Evolutionary conservation across 1,139 yeast species (phyloP).

Genomic region (Saccharomyces hybrid): DNA sequence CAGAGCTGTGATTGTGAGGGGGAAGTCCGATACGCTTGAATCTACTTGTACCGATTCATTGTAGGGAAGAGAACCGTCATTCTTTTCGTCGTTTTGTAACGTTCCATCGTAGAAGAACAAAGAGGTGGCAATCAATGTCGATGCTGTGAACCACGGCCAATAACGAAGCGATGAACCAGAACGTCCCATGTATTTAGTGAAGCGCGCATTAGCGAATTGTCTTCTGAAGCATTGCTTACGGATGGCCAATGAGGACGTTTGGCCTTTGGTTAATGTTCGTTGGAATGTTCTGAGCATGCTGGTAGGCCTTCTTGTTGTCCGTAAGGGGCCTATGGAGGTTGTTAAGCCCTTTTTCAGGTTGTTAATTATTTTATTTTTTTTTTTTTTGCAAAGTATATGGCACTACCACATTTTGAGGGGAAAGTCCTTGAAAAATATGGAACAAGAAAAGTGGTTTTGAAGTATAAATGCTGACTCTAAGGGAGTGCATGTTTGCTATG

Average conservation of each 20-base stretch:
- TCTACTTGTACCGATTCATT: constrained; percentile 39
- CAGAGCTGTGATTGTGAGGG: constrained; percentile 27
- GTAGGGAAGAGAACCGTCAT: not conserved
- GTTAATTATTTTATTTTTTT: not conserved
- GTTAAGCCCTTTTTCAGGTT: no score
- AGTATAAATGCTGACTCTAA: not conserved
- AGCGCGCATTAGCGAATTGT: not conserved
- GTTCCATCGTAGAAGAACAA: not conserved
- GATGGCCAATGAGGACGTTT: not conserved
- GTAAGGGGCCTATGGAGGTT: not conserved
- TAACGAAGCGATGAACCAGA: not conserved
- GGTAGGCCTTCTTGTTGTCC: not conserved
- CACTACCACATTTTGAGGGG: not conserved
- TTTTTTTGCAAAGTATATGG: not conserved
- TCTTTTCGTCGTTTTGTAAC: constrained; percentile 6
- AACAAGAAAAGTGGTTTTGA: not conserved
- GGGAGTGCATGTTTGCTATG: not conserved
- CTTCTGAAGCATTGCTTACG: not conserved
- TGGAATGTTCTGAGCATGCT: not conserved
- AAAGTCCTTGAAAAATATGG: not conserved
- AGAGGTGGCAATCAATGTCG: not conserved
- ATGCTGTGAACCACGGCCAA: not conserved
- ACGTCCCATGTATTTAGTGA: not conserved
- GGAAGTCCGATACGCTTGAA: constrained; percentile 46
- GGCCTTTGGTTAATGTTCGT: not conserved